These are phyloP conservation scores for Senecio squalidus DNA, from an alignment of 140 eudicot genomes.

Conservation along the genomic window DNA sequence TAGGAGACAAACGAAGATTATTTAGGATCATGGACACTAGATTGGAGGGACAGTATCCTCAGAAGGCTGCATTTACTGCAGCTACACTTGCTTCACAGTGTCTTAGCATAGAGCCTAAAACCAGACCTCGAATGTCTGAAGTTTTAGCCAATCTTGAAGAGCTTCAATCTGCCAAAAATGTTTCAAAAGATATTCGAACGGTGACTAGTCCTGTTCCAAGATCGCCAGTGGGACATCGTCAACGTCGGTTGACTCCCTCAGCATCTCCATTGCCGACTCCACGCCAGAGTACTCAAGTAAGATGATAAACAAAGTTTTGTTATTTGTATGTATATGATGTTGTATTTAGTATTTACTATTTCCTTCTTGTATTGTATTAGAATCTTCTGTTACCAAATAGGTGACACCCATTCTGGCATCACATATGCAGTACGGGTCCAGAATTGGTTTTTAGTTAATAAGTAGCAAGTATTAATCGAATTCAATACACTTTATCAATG, in stretches of 20 bases:
- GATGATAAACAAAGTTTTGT: constrained; percentile 14
- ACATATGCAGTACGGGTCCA: not conserved
- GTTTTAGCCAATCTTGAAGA: constrained; percentile 40
- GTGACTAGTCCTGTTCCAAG: constrained; percentile 19
- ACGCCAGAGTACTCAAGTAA: constrained; percentile 15
- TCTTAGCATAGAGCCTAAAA: constrained; percentile 35
- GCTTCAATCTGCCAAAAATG: constrained; percentile 31
- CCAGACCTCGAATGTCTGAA: constrained; percentile 55
- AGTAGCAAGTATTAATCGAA: not conserved
- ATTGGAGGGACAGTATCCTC: constrained; percentile 64
- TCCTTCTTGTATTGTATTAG: not conserved
- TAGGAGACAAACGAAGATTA: constrained; percentile 44
- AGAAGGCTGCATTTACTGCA: constrained; percentile 38
- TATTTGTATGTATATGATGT: constrained; percentile 15
- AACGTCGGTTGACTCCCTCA: constrained; percentile 26
- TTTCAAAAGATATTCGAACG: constrained; percentile 25
- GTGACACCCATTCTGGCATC: not conserved
- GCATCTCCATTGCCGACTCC: constrained; percentile 39
- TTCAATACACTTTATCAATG: not conserved
- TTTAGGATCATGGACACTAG: constrained; percentile 58
- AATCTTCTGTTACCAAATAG: not conserved
- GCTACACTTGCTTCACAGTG: constrained; percentile 52
- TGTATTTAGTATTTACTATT: not conserved
- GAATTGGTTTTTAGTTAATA: not conserved
- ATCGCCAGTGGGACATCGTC: constrained; percentile 32